Evolutionary conservation across 2,329 filamentous ascomycete genomes (phyloP).

Genomic region (Amauroascus niger): DNA sequence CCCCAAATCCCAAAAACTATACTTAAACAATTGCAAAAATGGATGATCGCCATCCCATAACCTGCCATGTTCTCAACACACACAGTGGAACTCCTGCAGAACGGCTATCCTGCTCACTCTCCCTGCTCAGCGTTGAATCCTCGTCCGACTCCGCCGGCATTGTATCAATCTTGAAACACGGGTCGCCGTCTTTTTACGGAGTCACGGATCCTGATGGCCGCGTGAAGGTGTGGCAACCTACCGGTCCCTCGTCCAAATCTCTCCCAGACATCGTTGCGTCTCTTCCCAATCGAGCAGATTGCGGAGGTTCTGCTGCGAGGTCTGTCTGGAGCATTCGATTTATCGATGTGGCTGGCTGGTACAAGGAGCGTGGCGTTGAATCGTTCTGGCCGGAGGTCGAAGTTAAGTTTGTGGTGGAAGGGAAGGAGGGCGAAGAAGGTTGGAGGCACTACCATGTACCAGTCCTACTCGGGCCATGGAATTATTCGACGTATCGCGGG

Average conservation of each 20-base stretch:
- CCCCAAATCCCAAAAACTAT: neutral
- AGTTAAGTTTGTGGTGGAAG: constrained; percentile 42
- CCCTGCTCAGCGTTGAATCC: constrained; percentile 48
- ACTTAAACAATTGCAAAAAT: constrained; percentile 2
- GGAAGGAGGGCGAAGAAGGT: constrained; percentile 34
- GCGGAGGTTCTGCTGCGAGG: constrained; percentile 20
- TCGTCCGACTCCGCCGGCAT: neutral
- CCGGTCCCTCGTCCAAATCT: constrained; percentile 15
- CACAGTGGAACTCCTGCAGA: constrained; percentile 38
- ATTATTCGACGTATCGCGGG: constrained; percentile 43
- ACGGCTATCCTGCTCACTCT: constrained; percentile 42
- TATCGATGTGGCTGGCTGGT: constrained; percentile 38
- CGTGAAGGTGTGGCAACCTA: constrained; percentile 36
- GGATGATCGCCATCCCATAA: constrained; percentile 36
- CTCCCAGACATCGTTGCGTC: constrained; percentile 15
- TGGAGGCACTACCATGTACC: constrained; percentile 45
- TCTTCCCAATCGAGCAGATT: constrained; percentile 18
- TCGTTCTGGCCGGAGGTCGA: constrained; percentile 45
- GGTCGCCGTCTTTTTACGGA: constrained; percentile 28
- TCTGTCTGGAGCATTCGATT: constrained; percentile 41
- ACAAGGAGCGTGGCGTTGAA: constrained; percentile 37
- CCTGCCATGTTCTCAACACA: constrained; percentile 44
- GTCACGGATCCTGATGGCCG: constrained; percentile 40
- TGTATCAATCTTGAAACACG: constrained; percentile 11
- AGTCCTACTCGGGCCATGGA: constrained; percentile 43